Evolutionary conservation across 495 filamentous ascomycete species (phyloP).

Genomic region (Podospora comata): DNA sequence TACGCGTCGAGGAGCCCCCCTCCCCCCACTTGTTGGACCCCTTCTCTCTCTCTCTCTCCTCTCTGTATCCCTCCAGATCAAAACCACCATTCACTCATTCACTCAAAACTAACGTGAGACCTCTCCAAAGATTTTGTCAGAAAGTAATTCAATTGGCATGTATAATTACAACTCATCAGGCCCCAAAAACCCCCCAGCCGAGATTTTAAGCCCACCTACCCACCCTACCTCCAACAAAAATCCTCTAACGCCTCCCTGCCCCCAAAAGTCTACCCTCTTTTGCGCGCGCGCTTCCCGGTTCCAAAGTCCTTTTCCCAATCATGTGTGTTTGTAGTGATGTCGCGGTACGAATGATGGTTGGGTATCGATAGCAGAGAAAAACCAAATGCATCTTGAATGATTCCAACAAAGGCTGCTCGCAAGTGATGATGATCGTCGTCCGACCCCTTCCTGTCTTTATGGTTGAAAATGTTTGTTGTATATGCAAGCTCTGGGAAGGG

Average conservation of each 20-base stretch:
- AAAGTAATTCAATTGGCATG: not conserved
- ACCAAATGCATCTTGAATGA: not conserved
- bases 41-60: not conserved
- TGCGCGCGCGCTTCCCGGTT: not conserved
- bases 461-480: not conserved
- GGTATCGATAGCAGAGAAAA: not conserved
- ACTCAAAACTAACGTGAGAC: not conserved
- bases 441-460: not conserved
- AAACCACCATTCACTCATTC: not conserved
- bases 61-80: not conserved
- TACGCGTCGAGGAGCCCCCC: not conserved
- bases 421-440: not conserved
- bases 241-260: not conserved
- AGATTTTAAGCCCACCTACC: not conserved
- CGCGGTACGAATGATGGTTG: not conserved
- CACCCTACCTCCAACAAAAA: not conserved
- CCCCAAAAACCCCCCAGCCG: not conserved
- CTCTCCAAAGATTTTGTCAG: not conserved
- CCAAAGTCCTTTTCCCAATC: not conserved
- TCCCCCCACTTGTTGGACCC: not conserved
- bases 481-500: not conserved
- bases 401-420: not conserved
- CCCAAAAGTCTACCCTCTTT: not conserved
- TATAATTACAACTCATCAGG: not conserved
- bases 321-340: not conserved